Evolutionary conservation across 768 basidiomycete species (phyloP), one percentile per base, ranked within the genome.

Genomic region (Tulasnella sp.): DNA sequence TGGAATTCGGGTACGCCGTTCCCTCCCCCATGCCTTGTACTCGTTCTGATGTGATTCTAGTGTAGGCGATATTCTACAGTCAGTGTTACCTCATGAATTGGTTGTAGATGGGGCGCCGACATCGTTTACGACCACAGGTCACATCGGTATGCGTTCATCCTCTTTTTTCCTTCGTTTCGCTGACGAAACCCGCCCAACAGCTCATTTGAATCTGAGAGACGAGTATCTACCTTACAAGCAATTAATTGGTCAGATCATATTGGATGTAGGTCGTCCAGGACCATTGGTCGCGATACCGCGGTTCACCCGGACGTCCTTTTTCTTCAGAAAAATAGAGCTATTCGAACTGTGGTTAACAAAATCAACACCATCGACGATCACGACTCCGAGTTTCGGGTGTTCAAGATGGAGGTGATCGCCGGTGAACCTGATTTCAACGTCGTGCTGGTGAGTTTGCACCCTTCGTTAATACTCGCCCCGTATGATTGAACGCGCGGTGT

Each of bases 331-430:
- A 95, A 94, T 78, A 85, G 85, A 26, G 81, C 81, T 29, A 83
- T 96, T 44, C 85, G 84, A 76, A 98, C 96, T 0, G 94, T 98
- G 2, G 95, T 99, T 40, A 98, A 99, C 82, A 99, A 99, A 2
- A 95, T 99, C 44, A 98, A 99, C 82, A 99, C 98, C 80, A 81
- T 97, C 40, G 87, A 95, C 75, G 87, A 80, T 42, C 98, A 98
- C 69, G 88, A 94, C 77, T 87, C 83, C 34, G 83, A 89, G 78
- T 99, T 95, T 79, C 88, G 97, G 22, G 90, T 95, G 75, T 99
- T 99, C 79, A 85, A 91, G 76, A 98, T 99, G 97, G 97, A 99
- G 76, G 83, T 98, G 6, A 83, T 99, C 44, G 97, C 96, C 0
- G 97, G 97, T 0, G 90, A 95, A 72, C 86, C 89, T 0, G 85